A percentile compares a stretch with the other conserved stretches of the same genome.
phyloP scores from a whole-genome alignment of 2,329 filamentous ascomycete species.

The Fusarium sacchari region DNA sequence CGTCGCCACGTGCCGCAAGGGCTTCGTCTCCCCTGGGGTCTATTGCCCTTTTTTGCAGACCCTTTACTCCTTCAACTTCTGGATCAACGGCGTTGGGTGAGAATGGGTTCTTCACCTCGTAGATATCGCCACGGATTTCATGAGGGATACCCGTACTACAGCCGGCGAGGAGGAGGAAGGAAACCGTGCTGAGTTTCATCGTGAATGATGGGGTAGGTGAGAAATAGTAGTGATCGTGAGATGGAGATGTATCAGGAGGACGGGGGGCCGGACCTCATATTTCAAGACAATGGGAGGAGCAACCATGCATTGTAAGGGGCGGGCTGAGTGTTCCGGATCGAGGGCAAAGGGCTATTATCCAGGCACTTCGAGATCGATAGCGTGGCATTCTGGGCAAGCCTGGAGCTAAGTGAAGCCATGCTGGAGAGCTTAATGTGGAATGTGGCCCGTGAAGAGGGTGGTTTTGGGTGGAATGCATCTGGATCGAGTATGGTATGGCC shows the following conservation, averaged over 20 bases:
- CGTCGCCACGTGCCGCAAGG: background rate
- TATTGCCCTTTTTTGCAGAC: background rate
- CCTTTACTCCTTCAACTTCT: background rate
- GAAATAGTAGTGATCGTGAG: background rate
- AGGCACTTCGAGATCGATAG: slow-evolving; percentile 23
- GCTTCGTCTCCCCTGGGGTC: background rate
- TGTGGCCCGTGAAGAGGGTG: slow-evolving; percentile 19
- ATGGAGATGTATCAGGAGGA: background rate
- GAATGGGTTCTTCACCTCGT: slow-evolving; percentile 6
- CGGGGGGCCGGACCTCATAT: slow-evolving; percentile 21
- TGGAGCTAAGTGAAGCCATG: slow-evolving; percentile 26
- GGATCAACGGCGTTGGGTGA: background rate
- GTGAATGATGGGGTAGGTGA: background rate
- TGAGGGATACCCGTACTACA: slow-evolving; percentile 27
- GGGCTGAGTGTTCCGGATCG: slow-evolving; percentile 17
- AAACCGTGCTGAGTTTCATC: slow-evolving; percentile 39
- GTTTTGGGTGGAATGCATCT: slow-evolving; percentile 31
- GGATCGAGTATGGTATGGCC: slow-evolving; percentile 22
- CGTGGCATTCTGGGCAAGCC: slow-evolving; percentile 30
- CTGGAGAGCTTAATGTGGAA: slow-evolving; percentile 26
- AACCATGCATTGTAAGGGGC: background rate
- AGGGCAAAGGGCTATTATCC: slow-evolving; percentile 6
- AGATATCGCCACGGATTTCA: slow-evolving; percentile 6
- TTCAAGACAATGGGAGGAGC: slow-evolving; percentile 21
- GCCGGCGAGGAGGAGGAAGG: slow-evolving; percentile 26